Evolutionary conservation across 1,284 basidiomycete species (phyloP).

Genomic region (Microbotryum intermedium): DNA sequence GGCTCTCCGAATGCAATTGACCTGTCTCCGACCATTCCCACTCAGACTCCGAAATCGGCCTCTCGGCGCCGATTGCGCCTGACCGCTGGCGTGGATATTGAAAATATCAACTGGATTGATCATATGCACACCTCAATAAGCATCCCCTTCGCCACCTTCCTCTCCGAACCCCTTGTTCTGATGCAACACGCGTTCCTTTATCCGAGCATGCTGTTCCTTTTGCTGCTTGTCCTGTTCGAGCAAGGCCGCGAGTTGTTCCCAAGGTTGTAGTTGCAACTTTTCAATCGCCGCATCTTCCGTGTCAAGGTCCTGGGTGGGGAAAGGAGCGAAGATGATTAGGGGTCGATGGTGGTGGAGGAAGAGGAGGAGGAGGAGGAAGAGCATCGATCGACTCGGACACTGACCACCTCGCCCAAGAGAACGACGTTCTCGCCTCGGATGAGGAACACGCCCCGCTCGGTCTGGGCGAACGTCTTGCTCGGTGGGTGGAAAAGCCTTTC

Average conservation of each 20-base stretch:
- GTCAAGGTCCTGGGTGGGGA: conserved; percentile 68
- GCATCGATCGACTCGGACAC: conserved; percentile 38
- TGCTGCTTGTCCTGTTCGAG: conserved; percentile 65
- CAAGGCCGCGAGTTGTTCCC: conserved; percentile 46
- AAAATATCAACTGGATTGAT: too few relatives aligned
- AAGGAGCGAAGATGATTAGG: not conserved
- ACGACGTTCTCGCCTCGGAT: conserved; percentile 99
- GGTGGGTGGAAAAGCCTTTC: conserved; percentile 68
- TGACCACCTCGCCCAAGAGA: conserved; percentile 87
- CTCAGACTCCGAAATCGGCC: too few relatives aligned
- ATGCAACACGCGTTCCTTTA: conserved; percentile 56
- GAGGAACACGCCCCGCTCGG: conserved; percentile 77
- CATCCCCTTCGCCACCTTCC: conserved; percentile 83
- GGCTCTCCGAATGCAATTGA: too few relatives aligned
- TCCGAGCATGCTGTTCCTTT: conserved; percentile 38
- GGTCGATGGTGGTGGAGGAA: not conserved
- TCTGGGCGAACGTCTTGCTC: conserved; percentile 70
- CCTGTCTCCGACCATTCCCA: too few relatives aligned
- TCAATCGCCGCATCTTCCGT: conserved; percentile 74
- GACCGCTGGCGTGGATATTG: too few relatives aligned
- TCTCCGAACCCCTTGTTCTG: conserved; percentile 74
- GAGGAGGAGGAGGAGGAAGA: not conserved
- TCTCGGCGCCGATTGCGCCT: too few relatives aligned
- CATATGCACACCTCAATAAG: conserved; percentile 48
- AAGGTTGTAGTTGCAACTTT: conserved; percentile 58